Base-by-base conservation (phyloP, 129 eudicot genomes). In the Flaveria robusta region DNA sequence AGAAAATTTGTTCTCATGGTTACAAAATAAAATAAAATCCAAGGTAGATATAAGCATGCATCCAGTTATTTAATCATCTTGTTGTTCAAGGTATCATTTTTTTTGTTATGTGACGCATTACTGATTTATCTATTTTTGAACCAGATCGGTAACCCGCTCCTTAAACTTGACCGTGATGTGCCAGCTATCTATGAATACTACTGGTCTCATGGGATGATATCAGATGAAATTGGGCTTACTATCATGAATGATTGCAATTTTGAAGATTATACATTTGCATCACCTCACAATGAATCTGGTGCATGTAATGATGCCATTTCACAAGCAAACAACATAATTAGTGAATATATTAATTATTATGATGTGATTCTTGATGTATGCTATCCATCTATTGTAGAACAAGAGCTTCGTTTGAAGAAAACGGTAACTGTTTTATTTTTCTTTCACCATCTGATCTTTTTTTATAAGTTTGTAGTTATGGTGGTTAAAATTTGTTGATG, bases 121-220 rank as follows among this genome's bases (percentile, higher is more conserved):
- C 45, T 29, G 12, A 34, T 31, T 19, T 46, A 10, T 19, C 22
- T 59, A 19, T 47, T 59, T 12, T 63, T 29, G 68, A 5, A 70
- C 37, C 78, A 94, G 99, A 89, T 94, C 45, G 99, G 99, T 16
- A 94, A 94, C 70, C 99, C 99, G 22, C 97, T 94, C 74, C 92
- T 94, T 56, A 89, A 76, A 70, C 91, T 94, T 19, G 99, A 89
- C 27, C 91, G 90, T 4, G 99, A 94, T 79, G 82, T 71, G 9
- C 96, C 97, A 52, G 84, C 99, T 18, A 84, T 86, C 12, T 91
- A 87, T 73, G 99, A 94, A 66, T 94, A 73, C 79, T 94, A 89
- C 71, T 94, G 99, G 99, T 94, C 99, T 14, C 99, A 94, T 45
- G 99, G 99, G 63, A 94, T 94, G 99, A 94, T 94, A 52, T 94